Evolutionary conservation across 2,329 filamentous ascomycete genomes (phyloP), one percentile per base, ranked within the genome.

Genomic region (Clarireedia sp.): DNA sequence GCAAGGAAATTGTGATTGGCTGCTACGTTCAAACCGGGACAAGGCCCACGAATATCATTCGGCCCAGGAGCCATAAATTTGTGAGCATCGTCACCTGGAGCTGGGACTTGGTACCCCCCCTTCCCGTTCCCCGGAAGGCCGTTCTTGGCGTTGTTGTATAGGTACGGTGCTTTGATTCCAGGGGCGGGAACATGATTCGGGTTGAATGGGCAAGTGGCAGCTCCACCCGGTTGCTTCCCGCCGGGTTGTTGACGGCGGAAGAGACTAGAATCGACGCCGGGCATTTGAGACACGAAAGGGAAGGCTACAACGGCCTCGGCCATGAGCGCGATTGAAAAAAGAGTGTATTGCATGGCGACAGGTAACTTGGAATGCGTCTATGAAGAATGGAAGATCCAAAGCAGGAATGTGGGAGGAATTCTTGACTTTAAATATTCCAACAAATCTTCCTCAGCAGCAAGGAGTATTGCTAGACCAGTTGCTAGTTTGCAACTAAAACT

Each of bases 41-140:
- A 72, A 14, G 60, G 60, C 9, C 60, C 56, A 19, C 57, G 53
- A 7, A 55, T 33, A 23, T 61, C 60, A 17, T 48, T 53, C 14
- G 29, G 9, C 10, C 37, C 46, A 4, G 51, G 29, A n/a, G 50
- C 55, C 7, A 57, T 50, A 41, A 63, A 67, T 40, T 59, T 33
- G 55, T 66, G 63, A 7, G 54, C 63, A 5, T 55, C 55, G 29
- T 64, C 63, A 14, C 70, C 70, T 33, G 64, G 62, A 12, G 70
- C 73, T 24, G 75, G 74, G 0, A 77, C 74, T 48, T 70, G 66
- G 57, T 70, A 74, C 2, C 74, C 73, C 48, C 75, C 74, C 38
- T 62, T 67, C 1, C 69, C 70, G 7, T 67, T 72, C 2, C 74
- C 74, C n/a, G 66, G 68, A 9, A 62, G 14, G 58, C 40, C 26